Evolutionary conservation across 2,329 filamentous ascomycete genomes (phyloP).

Genomic region (Aspergillus felis): DNA sequence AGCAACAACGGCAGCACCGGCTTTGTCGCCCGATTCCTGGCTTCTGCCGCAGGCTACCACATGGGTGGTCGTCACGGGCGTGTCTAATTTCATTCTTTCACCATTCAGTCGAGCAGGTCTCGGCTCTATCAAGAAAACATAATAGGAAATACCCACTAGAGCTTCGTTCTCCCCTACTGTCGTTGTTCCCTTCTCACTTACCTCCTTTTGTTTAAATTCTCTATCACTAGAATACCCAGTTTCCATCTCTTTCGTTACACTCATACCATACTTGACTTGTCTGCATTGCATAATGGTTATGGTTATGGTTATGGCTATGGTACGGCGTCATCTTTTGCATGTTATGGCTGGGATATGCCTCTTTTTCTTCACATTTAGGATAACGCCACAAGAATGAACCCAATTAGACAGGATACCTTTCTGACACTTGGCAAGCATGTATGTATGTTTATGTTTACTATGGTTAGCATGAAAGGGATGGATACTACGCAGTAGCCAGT

Average conservation of each 20-base stretch:
- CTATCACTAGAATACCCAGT: not conserved
- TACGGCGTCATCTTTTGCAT: not conserved
- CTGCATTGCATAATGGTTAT: not conserved
- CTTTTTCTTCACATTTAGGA: not conserved
- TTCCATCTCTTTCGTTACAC: not conserved
- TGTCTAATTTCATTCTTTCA: constrained; percentile 9
- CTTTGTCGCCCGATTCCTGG: constrained; percentile 42
- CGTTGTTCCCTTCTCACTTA: not conserved
- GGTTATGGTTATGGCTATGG: not conserved
- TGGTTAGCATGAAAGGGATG: not conserved
- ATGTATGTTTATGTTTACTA: not conserved
- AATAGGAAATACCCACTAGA: not conserved
- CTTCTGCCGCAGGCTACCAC: constrained; percentile 40
- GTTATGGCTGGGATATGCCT: not conserved
- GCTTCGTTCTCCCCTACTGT: not conserved
- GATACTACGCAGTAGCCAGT: not conserved
- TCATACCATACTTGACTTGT: not conserved
- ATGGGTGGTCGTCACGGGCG: constrained; percentile 32
- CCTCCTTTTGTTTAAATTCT: not conserved
- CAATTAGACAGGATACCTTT: not conserved
- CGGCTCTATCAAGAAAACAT: not conserved
- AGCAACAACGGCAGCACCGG: constrained; percentile 29
- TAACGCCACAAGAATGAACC: not conserved
- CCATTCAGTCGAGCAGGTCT: constrained; percentile 8
- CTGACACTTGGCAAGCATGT: not conserved